Evolutionary conservation across 2,329 filamentous ascomycete genomes (phyloP), one percentile per base, ranked within the genome.

Genomic region (Emergomyces pasteurianus): DNA sequence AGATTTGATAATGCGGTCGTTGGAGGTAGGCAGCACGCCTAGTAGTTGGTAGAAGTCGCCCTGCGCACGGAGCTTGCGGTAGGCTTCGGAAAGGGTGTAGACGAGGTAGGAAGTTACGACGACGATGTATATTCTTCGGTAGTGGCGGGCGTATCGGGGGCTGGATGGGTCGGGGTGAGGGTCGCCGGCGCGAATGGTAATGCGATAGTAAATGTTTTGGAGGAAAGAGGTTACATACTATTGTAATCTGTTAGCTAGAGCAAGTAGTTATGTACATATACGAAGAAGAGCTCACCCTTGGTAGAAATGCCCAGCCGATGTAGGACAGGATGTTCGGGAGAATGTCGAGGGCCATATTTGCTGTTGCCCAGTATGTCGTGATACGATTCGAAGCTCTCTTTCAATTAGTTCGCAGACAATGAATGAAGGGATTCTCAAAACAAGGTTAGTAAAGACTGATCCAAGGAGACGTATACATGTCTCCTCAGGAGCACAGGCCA

Each of bases 1-100:
- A 26, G 87, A 87, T 75, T 95, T 94, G 71, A 99, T 83, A 14
- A 87, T 85, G 67, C 83, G 83, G 59, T 95, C 90, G 59, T 83
- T 81, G 12, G 88, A 87, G 61, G 81, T 74, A 43, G 86, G 80
- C 14, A 86, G 79, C 0, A 96, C 82, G 42, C 85, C 85, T 0
- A 99, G 83, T 64, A 87, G 82, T 54, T 83, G 79, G 77, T 96
- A 97, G 77, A 88, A 96, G 73, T 90, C 86, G 21, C 87, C 85
- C 1, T 80, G 78, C 52, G 81, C 78, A 64, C 84, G 87, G 34
- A 96, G 81, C 64, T 90, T 85, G 77, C 89, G 85, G 80, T 95
- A 89, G 69, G 90, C 88, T 77, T 97, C 92, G 77, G 92, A 94
- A 68, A 97, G 85, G 54, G 91, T 96, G 80, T 96, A 96, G 65